Evolutionary conservation across 2,329 filamentous ascomycete species (phyloP), one percentile per base, ranked within the genome.

Genomic region (Fusarium luffae): DNA sequence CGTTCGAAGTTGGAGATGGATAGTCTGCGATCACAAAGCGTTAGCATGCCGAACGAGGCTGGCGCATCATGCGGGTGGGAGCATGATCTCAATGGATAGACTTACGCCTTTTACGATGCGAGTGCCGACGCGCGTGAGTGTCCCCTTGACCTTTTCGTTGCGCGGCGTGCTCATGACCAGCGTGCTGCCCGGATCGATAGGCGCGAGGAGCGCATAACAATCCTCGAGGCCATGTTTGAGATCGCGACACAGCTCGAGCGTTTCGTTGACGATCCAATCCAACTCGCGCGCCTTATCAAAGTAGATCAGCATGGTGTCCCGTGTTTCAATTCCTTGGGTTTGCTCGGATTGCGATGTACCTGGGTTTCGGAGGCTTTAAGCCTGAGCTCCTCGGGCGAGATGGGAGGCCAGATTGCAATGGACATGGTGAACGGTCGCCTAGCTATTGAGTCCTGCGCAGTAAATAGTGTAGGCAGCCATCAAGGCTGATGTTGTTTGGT

Each of bases 141-240:
- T 93, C 19, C 96, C 96, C 80, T 99, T 99, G 68, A 98, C 90
- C 71, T 88, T 89, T 82, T 99, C 96, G 58, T 93, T 95, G 59
- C 94, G 89, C 59, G 92, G 87, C 16, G 94, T 97, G 66, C 92
- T 96, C 71, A 99, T 86, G 30, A 96, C 94, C 28, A 99, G 88
- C 1, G 95, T 99, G 74, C 91, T 94, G 11, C 94, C 94, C 2
- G 91, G 90, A 76, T 97, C 93, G 68, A 91, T 87, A 3, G 95
- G 94, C 10, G 93, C 92, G 30, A 99, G 89, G 25, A 98, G 87
- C 19, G 91, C 89, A 72, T 94, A 93, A 81, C 94, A 98, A 81
- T 98, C 94, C 78, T 96, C 90, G 5, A 98, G 88, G 63, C 93
- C 93, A 72, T 84, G 81, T 73, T 86, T 86, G 70, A 89, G 79